These are phyloP conservation scores for Meira nashicola DNA, from an alignment of 1,284 basidiomycete species.

Conservation along the genomic window DNA sequence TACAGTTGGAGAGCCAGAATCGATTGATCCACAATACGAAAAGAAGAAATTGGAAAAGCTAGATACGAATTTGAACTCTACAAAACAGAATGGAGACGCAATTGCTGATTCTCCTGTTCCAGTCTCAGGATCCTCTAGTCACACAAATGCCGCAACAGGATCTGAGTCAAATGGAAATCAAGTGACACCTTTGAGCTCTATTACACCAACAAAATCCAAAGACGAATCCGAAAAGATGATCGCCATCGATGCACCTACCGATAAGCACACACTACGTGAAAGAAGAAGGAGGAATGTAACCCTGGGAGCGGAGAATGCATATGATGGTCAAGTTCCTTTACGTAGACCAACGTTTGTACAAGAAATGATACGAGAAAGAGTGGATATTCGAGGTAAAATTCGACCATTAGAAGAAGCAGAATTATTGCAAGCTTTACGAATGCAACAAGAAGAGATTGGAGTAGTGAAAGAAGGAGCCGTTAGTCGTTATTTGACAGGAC, in stretches of 20 bases:
- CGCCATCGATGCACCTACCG: slow-evolving; percentile 6
- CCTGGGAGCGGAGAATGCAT: slow-evolving; percentile 30
- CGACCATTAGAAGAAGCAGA: slow-evolving; percentile 70
- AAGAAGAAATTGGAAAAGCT: background rate
- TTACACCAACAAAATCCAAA: too few relatives aligned
- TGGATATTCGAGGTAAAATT: slow-evolving; percentile 70
- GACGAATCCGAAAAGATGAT: background rate
- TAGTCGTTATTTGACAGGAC: slow-evolving; percentile 32
- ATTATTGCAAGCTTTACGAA: slow-evolving; percentile 64
- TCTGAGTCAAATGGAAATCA: background rate
- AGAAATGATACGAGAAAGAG: slow-evolving; percentile 78
- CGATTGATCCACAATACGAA: background rate
- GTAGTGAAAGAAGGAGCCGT: slow-evolving; percentile 57
- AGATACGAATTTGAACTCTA: background rate
- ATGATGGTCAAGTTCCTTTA: slow-evolving; percentile 46
- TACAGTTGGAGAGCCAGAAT: background rate
- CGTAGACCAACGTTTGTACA: slow-evolving; percentile 36
- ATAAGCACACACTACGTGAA: background rate
- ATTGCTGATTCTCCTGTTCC: background rate
- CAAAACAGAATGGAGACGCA: background rate
- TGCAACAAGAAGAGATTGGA: slow-evolving; percentile 62
- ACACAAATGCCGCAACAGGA: too few relatives aligned
- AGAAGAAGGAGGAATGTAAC: slow-evolving; percentile 16
- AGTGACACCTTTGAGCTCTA: background rate
- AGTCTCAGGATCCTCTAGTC: background rate